These are phyloP conservation scores for Acorus gramineus DNA, from an alignment of 106 monocot genomes.

Conservation along the genomic window DNA sequence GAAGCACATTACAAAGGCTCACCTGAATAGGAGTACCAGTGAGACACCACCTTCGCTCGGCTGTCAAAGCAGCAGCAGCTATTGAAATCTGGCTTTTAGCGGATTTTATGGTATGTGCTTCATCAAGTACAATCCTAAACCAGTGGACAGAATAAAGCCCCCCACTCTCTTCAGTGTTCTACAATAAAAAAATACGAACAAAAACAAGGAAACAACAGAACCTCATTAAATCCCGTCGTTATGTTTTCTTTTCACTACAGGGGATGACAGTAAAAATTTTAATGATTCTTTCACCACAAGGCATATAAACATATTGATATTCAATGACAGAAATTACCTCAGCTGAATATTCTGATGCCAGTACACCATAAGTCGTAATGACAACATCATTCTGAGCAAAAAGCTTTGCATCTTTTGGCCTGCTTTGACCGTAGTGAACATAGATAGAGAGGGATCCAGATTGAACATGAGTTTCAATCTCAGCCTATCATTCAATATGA, in stretches of 20 bases:
- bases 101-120: constrained; percentile 93
- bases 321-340: constrained; percentile 27
- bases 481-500: constrained; percentile 38
- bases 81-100: constrained; percentile 78
- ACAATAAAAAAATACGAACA: constrained; percentile 10
- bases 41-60: constrained; percentile 85
- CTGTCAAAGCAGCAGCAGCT: constrained; percentile 59
- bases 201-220: neutral
- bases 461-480: constrained; percentile 67
- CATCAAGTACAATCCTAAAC: constrained; percentile 93
- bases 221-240: too few species aligned
- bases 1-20: constrained; percentile 18
- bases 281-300: too few species aligned
- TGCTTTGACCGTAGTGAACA: constrained; percentile 91
- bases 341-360: constrained; percentile 73
- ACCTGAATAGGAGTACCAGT: constrained; percentile 99
- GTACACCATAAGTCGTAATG: constrained; percentile 82
- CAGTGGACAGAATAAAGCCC: constrained; percentile 76
- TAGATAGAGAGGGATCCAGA: constrained; percentile 57
- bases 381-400: constrained; percentile 73
- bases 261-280: too few species aligned
- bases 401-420: constrained; percentile 69
- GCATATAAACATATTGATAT: too few species aligned
- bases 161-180: constrained; percentile 79
- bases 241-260: too few species aligned